Evolutionary conservation across 331 rosid genomes (phyloP).

Genomic region (Acacia pycnantha): DNA sequence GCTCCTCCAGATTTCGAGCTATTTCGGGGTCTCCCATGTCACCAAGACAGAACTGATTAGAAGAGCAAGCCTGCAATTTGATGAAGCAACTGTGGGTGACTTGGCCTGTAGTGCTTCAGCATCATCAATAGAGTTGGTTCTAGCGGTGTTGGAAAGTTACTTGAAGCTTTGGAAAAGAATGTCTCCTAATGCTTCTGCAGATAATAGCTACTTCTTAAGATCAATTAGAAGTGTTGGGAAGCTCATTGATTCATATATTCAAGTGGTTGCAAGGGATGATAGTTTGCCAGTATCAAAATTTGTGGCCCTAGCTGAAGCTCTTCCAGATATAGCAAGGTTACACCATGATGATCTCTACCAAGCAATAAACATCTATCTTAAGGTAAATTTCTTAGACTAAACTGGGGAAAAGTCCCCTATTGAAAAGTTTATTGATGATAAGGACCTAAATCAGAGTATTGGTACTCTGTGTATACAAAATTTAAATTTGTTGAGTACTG

Average conservation of each 20-base stretch:
- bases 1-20: slow-evolving; percentile 59
- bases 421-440: neutral
- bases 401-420: neutral
- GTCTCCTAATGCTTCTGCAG: slow-evolving; percentile 51
- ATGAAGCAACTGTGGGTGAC: slow-evolving; percentile 86
- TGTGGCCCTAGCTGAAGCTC: slow-evolving; percentile 69
- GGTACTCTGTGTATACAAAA: too few relatives aligned
- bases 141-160: slow-evolving; percentile 74
- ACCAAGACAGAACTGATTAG: slow-evolving; percentile 73
- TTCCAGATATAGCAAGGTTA: slow-evolving; percentile 73
- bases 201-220: slow-evolving; percentile 44
- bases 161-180: slow-evolving; percentile 74
- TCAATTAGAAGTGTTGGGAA: slow-evolving; percentile 76
- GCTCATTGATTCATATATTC: slow-evolving; percentile 90
- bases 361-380: slow-evolving; percentile 85
- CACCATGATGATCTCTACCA: slow-evolving; percentile 76
- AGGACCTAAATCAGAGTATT: neutral
- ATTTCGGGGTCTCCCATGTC: slow-evolving; percentile 62
- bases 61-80: slow-evolving; percentile 75
- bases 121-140: slow-evolving; percentile 69
- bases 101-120: slow-evolving; percentile 60
- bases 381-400: slow-evolving; percentile 45
- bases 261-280: slow-evolving; percentile 73
- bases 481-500: neutral
- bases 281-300: slow-evolving; percentile 73